These are phyloP conservation scores for Plectosphaerella plurivora DNA, from an alignment of 2,329 filamentous ascomycete genomes.

Conservation along the genomic window DNA sequence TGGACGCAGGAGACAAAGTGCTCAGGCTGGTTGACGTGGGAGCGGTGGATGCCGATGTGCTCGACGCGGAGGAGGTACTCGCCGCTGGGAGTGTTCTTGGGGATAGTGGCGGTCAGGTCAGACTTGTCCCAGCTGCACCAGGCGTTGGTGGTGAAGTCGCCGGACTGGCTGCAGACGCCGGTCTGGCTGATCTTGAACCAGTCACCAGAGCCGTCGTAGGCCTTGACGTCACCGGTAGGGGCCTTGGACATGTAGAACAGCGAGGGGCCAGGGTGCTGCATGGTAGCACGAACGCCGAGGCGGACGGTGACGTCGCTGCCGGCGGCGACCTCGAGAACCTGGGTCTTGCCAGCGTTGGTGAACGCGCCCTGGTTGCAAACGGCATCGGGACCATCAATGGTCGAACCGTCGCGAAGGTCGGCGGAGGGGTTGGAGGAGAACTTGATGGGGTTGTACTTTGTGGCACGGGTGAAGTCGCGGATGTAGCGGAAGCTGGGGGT, in stretches of 20 bases:
- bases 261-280: conserved; percentile 13
- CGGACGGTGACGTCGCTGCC: conserved; percentile 15
- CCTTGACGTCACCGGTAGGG: conserved; percentile 6
- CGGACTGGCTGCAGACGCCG: conserved; percentile 18
- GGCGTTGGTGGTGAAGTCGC: conserved; percentile 16
- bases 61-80: conserved; percentile 41
- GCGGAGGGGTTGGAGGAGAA: conserved; percentile 17
- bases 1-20: conserved; percentile 11
- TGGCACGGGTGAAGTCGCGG: conserved; percentile 17
- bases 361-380: conserved; percentile 23
- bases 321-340: conserved; percentile 17
- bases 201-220: conserved; percentile 19
- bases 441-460: conserved; percentile 20
- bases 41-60: conserved; percentile 31
- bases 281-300: conserved; percentile 11
- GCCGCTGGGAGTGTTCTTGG: conserved; percentile 31
- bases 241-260: conserved; percentile 7
- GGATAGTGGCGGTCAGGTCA: conserved; percentile 36
- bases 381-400: conserved; percentile 15
- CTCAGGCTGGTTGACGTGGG: conserved; percentile 17
- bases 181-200: conserved; percentile 18
- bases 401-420: conserved; percentile 16
- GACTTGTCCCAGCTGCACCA: conserved; percentile 32
- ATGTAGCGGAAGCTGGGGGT: conserved; percentile 14
- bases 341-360: conserved; percentile 10